Evolutionary conservation across 1,139 yeast genomes (phyloP).

Genomic region (Eremothecium sinecaudum): DNA sequence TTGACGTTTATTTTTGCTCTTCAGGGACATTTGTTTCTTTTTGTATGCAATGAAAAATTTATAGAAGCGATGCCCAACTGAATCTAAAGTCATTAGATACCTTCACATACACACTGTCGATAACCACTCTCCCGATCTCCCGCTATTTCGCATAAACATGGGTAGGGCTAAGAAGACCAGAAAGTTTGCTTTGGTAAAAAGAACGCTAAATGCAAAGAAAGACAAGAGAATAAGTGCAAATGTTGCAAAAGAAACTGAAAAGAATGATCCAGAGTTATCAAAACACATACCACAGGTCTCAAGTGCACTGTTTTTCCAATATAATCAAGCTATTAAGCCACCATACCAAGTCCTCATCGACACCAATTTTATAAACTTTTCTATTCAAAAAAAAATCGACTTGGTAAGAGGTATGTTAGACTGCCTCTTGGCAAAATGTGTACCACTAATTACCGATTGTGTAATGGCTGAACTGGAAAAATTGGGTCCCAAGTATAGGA

Average conservation of each 20-base stretch:
- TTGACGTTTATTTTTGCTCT: slow-evolving; percentile 35
- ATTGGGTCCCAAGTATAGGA: slow-evolving; percentile 86
- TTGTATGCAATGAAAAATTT: neutral
- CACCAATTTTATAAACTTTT: slow-evolving; percentile 92
- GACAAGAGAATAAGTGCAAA: slow-evolving; percentile 51
- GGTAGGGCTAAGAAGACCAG: slow-evolving; percentile 96
- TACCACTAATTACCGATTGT: slow-evolving; percentile 92
- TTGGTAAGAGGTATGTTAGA: slow-evolving; percentile 95
- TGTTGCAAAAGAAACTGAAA: slow-evolving; percentile 25
- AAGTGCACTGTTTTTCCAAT: slow-evolving; percentile 89
- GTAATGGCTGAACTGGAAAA: slow-evolving; percentile 97
- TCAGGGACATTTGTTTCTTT: neutral
- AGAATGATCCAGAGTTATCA: slow-evolving; percentile 71
- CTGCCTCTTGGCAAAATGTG: slow-evolving; percentile 84
- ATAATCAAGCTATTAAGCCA: slow-evolving; percentile 86
- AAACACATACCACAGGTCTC: slow-evolving; percentile 92
- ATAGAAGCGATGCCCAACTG: neutral
- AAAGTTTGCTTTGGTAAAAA: slow-evolving; percentile 87
- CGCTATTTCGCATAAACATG: slow-evolving; percentile 37
- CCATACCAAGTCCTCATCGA: slow-evolving; percentile 93
- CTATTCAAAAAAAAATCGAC: slow-evolving; percentile 90
- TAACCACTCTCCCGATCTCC: neutral
- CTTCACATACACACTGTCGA: neutral
- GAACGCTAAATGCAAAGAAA: slow-evolving; percentile 57
- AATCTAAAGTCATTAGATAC: too few relatives aligned